These are phyloP conservation scores for Phytophthora colocasiae DNA, from an alignment of 352 stramenopile species.

Conservation along the genomic window DNA sequence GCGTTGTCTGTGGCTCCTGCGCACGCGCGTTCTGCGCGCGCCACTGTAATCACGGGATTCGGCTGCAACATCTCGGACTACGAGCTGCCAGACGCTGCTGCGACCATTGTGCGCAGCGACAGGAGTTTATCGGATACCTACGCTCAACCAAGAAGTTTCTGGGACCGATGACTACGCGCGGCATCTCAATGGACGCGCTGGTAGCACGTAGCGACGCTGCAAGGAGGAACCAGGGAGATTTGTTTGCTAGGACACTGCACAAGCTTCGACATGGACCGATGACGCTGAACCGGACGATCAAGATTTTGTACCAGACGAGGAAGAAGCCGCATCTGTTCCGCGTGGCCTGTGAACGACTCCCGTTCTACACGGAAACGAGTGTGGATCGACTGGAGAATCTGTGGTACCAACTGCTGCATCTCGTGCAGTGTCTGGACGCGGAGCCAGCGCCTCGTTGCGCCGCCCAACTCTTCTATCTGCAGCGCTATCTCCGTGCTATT, in stretches of 20 bases:
- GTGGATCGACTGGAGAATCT: slow-evolving; percentile 79
- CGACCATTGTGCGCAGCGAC: slow-evolving; percentile 53
- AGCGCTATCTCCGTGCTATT: slow-evolving; percentile 74
- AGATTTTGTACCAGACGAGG: slow-evolving; percentile 82
- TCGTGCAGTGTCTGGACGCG: slow-evolving; percentile 78
- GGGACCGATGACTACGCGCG: slow-evolving; percentile 37
- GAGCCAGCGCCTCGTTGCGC: slow-evolving; percentile 49
- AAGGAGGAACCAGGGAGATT: slow-evolving; percentile 20
- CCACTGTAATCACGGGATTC: slow-evolving; percentile 63
- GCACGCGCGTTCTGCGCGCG: slow-evolving; percentile 62
- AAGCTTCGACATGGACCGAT: slow-evolving; percentile 66
- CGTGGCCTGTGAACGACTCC: slow-evolving; percentile 66
- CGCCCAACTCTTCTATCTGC: slow-evolving; percentile 70
- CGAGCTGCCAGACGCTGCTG: slow-evolving; percentile 54
- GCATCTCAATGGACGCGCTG: slow-evolving; percentile 41
- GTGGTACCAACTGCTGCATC: slow-evolving; percentile 83
- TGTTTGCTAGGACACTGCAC: slow-evolving; percentile 50
- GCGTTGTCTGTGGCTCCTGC: slow-evolving; percentile 71
- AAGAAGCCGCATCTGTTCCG: slow-evolving; percentile 76
- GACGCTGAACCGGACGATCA: slow-evolving; percentile 82
- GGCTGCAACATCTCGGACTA: slow-evolving; percentile 51
- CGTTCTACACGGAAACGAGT: slow-evolving; percentile 77
- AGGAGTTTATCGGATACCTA: slow-evolving; percentile 68
- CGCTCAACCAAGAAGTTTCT: slow-evolving; percentile 44
- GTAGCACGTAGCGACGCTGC: slow-evolving; percentile 35